Percentiles rank a stretch among this genome's conserved stretches.
Conservation (phyloP, 768 basidiomycete species). For the Panus rudis region DNA sequence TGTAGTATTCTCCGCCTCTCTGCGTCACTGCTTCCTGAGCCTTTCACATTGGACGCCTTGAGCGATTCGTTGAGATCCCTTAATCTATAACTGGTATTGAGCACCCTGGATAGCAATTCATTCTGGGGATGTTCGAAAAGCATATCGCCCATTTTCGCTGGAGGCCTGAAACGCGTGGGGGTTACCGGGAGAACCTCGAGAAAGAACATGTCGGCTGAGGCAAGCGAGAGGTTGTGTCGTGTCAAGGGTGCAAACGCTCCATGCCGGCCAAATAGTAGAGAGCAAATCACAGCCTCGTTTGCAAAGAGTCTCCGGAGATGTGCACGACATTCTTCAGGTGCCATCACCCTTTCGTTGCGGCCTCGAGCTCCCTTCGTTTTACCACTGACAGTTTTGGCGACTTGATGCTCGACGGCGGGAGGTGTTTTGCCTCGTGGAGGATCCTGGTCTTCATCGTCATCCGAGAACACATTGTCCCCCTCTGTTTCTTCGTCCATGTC, state of each 20-base stretch:
- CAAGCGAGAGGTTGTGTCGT: conserved; percentile 53
- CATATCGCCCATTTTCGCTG: conserved; percentile 84
- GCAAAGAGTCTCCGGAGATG: conserved; percentile 85
- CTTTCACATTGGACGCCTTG: conserved; percentile 53
- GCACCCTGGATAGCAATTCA: conserved; percentile 73
- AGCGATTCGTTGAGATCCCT: conserved; percentile 71
- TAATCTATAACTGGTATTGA: conserved; percentile 73
- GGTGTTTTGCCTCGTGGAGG: no score
- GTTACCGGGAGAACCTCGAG: conserved; percentile 86
- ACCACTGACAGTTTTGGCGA: conserved; percentile 73
- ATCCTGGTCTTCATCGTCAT: conserved; percentile 38
- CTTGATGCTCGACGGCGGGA: no score
- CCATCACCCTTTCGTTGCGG: conserved; percentile 83
- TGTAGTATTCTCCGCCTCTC: conserved; percentile 53
- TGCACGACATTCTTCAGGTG: conserved; percentile 89
- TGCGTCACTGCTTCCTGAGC: conserved; percentile 40
- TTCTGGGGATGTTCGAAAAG: conserved; percentile 97
- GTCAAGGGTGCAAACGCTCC: conserved; percentile 69
- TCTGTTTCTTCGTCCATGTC: conserved; percentile 45
- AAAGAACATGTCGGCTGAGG: conserved; percentile 95
- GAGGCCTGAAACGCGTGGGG: conserved; percentile 94
- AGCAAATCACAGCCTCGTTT: conserved; percentile 77
- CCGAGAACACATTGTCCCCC: conserved; percentile 42
- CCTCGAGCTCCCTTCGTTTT: conserved; percentile 70
- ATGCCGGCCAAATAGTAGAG: conserved; percentile 87